phyloP scores from a whole-genome alignment of 2,329 filamentous ascomycete genomes.

The Diaporthe helianthi region DNA sequence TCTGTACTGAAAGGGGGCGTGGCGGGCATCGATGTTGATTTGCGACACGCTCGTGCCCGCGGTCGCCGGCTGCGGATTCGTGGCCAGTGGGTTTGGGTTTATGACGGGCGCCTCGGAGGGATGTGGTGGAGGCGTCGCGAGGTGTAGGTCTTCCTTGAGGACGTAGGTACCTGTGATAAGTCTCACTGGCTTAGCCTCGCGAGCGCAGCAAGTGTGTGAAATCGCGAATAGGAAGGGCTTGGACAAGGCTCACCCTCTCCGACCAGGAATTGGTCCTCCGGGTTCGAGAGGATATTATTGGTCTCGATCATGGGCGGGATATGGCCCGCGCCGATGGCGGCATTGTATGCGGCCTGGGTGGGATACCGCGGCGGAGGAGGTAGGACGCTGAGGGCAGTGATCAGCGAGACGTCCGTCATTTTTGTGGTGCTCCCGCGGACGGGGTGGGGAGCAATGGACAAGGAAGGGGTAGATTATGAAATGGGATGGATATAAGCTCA shows the following conservation, averaged over 20 bases:
- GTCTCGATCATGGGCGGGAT: slow-evolving; percentile 85
- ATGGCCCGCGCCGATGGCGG: slow-evolving; percentile 71
- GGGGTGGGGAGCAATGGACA: background rate
- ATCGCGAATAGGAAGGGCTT: too few species aligned
- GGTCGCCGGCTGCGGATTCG: slow-evolving; percentile 81
- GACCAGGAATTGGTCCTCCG: slow-evolving; percentile 88
- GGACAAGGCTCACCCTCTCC: slow-evolving; percentile 75
- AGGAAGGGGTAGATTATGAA: background rate
- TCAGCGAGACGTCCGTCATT: slow-evolving; percentile 35
- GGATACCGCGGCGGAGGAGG: slow-evolving; percentile 88
- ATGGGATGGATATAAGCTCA: slow-evolving; percentile 24
- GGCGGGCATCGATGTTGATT: slow-evolving; percentile 71
- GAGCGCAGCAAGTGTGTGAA: background rate
- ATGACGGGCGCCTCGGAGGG: slow-evolving; percentile 88
- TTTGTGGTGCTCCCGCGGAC: background rate
- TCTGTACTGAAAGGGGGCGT: slow-evolving; percentile 62
- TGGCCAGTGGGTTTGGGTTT: slow-evolving; percentile 91
- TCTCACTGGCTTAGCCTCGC: slow-evolving; percentile 17
- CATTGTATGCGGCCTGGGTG: slow-evolving; percentile 74
- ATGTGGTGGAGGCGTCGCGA: slow-evolving; percentile 93
- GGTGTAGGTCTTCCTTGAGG: slow-evolving; percentile 87
- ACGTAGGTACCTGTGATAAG: slow-evolving; percentile 76
- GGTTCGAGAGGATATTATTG: slow-evolving; percentile 85
- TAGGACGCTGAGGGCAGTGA: slow-evolving; percentile 67
- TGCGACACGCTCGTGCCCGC: slow-evolving; percentile 85